Conservation (phyloP, 345 rosid genomes). For the Citrus cavaleriei region DNA sequence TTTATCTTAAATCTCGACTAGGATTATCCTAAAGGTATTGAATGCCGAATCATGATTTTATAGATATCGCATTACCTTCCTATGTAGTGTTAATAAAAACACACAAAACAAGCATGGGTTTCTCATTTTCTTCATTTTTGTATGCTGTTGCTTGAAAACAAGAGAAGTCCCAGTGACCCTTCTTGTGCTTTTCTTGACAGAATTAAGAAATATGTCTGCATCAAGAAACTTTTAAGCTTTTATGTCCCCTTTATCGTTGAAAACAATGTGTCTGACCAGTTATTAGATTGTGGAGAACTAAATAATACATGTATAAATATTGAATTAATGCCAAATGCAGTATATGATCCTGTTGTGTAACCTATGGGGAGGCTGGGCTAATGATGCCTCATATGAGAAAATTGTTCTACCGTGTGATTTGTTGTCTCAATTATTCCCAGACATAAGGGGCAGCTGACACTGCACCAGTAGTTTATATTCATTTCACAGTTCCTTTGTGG, state of each 20-base stretch:
- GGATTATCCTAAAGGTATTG: background rate
- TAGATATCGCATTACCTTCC: background rate
- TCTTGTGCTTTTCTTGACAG: no score
- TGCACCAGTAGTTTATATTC: background rate
- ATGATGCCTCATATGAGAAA: no score
- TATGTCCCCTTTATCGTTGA: background rate
- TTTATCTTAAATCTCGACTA: background rate
- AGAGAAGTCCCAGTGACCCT: background rate
- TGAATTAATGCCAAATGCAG: no score
- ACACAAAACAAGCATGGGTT: background rate
- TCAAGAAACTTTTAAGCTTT: background rate
- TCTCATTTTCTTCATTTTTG: background rate
- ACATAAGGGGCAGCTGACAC: background rate
- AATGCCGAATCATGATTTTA: background rate
- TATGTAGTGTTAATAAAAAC: background rate
- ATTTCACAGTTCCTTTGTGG: background rate
- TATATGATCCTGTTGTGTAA: no score
- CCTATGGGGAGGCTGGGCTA: no score
- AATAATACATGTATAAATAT: no score
- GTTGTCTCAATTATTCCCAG: background rate
- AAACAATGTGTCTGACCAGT: background rate
- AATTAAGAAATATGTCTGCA: background rate
- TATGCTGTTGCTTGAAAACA: background rate
- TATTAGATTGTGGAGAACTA: background rate
- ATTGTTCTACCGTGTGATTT: background rate